Percentiles rank a stretch among this genome's conserved stretches.
These are phyloP conservation scores for Aspergillus incahuasiensis DNA, from an alignment of 495 filamentous ascomycete species.

Conservation along the genomic window DNA sequence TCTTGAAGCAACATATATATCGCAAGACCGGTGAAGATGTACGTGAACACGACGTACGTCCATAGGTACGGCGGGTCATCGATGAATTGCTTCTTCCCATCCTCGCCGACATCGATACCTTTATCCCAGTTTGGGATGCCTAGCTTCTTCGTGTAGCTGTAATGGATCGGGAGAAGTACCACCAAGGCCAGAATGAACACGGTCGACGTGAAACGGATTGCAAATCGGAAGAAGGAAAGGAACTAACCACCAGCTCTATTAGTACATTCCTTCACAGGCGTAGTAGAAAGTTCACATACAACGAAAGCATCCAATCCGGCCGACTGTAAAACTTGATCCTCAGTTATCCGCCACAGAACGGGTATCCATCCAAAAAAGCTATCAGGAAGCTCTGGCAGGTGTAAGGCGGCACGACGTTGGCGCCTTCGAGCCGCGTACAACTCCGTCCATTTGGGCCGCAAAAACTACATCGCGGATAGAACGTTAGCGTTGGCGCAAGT, in stretches of 20 bases:
- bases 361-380: conserved; percentile 93
- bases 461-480: conserved; percentile 40
- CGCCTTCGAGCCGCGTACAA: conserved; percentile 88
- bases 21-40: conserved; percentile 77
- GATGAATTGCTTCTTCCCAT: conserved; percentile 28
- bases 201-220: conserved; percentile 72
- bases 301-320: conserved; percentile 95
- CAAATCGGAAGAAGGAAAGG: conserved; percentile 89
- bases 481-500: not conserved
- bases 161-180: conserved; percentile 83
- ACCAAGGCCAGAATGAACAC: conserved; percentile 74
- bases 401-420: conserved; percentile 61
- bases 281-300: conserved; percentile 44
- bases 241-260: conserved; percentile 51
- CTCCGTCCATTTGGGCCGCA: conserved; percentile 87
- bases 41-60: conserved; percentile 89
- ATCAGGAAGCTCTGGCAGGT: conserved; percentile 77
- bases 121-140: conserved; percentile 40
- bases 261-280: not conserved
- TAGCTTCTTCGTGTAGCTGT: conserved; percentile 52
- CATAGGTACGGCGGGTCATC: conserved; percentile 63
- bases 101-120: conserved; percentile 18
- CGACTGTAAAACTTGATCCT: conserved; percentile 82
- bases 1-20: conserved; percentile 79
- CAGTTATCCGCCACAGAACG: conserved; percentile 78